phyloP scores from a whole-genome alignment of 2,329 filamentous ascomycete species.

The Dissoconium aciculare region DNA sequence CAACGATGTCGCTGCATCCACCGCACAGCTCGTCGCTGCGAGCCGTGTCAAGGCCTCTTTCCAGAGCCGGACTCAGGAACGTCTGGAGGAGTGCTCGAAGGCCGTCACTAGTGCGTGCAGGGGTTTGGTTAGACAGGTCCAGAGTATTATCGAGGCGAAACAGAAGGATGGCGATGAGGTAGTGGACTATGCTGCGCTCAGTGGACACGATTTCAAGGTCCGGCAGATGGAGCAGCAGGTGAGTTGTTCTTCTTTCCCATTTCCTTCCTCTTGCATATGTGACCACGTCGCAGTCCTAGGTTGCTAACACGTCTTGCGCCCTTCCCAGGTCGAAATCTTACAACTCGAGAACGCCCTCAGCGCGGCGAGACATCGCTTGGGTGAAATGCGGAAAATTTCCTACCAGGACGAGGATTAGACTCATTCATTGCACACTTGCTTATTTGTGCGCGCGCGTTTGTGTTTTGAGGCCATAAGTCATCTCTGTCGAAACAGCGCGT shows the following conservation, averaged over 20 bases:
- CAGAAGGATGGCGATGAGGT: conserved; percentile 61
- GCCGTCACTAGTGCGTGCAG: conserved; percentile 82
- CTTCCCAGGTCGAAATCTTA: conserved; percentile 77
- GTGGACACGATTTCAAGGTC: conserved; percentile 94
- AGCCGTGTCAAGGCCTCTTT: conserved; percentile 94
- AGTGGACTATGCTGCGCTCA: conserved; percentile 77
- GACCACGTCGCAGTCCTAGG: not conserved
- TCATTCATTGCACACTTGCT: no score
- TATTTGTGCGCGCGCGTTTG: no score
- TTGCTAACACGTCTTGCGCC: conserved; percentile 5
- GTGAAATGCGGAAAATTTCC: conserved; percentile 96
- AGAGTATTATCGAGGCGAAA: conserved; percentile 81
- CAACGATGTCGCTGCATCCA: conserved; percentile 91
- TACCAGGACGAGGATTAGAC: conserved; percentile 74
- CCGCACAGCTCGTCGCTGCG: conserved; percentile 89
- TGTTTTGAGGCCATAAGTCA: no score
- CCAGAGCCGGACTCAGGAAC: conserved; percentile 94
- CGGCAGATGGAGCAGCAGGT: conserved; percentile 99
- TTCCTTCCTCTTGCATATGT: not conserved
- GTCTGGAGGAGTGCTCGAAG: conserved; percentile 78
- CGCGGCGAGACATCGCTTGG: conserved; percentile 64
- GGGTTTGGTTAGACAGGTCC: conserved; percentile 78
- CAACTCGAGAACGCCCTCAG: conserved; percentile 80
- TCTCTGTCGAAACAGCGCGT: no score
- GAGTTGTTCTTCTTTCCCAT: conserved; percentile 26